These are phyloP conservation scores for Penicillium sp. DNA, from an alignment of 2,329 filamentous ascomycete genomes.

Conservation along the genomic window DNA sequence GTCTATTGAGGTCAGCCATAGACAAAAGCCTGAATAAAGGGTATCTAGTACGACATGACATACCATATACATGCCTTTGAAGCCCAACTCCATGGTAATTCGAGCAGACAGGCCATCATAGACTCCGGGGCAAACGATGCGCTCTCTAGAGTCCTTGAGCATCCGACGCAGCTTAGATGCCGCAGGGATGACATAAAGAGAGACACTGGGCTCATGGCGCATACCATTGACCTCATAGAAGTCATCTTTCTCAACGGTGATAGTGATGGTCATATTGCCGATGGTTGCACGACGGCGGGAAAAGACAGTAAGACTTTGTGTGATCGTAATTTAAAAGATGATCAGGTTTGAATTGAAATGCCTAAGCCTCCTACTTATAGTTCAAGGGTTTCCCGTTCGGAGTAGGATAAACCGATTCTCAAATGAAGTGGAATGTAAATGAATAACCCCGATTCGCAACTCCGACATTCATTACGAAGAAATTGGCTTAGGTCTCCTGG, in stretches of 20 bases:
- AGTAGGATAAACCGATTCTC: neutral
- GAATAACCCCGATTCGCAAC: constrained; percentile 1
- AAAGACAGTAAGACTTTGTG: neutral
- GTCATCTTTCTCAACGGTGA: constrained; percentile 42
- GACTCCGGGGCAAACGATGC: constrained; percentile 67
- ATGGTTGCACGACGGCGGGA: neutral
- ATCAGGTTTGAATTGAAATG: neutral
- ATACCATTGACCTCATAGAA: constrained; percentile 41
- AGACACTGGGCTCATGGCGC: constrained; percentile 37
- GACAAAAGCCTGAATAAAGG: too few relatives aligned
- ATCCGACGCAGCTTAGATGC: constrained; percentile 40
- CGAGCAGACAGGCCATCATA: constrained; percentile 72
- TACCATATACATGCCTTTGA: constrained; percentile 72
- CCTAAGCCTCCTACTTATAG: constrained; percentile 6
- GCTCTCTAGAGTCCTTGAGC: constrained; percentile 36
- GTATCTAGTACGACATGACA: constrained; percentile 18
- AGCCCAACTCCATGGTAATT: constrained; percentile 67
- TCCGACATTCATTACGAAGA: constrained; percentile 6
- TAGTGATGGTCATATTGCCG: constrained; percentile 38
- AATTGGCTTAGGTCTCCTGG: constrained; percentile 22
- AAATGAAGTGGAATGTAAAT: neutral
- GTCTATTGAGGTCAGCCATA: constrained; percentile 51
- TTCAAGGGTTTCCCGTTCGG: neutral
- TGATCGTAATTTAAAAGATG: neutral
- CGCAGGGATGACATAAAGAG: constrained; percentile 37